Base-by-base conservation (phyloP, 805 yeast species). In the Saccharomycopsis fibuligera region DNA sequence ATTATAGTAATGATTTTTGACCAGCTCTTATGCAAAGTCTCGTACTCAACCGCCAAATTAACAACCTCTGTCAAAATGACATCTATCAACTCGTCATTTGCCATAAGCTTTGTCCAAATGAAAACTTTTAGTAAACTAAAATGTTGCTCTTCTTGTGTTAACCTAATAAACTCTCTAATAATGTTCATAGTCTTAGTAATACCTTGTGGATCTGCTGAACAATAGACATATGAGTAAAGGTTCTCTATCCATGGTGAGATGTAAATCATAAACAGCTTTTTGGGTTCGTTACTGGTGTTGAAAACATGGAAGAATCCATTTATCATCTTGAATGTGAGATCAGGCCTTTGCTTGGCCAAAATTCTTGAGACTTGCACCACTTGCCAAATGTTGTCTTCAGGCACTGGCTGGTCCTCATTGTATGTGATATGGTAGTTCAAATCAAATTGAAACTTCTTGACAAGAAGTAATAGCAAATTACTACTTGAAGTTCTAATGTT, bases 201-300 rank as follows among this genome's bases (percentile, higher is more conserved):
- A 0, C 82, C 81, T n/a, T 22, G n/a, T 8, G 31, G 10, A 21
- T 12, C 16, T 1, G 21, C 21, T 3, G 42, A 64, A 41, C 72
- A 55, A 53, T 68, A 73, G n/a, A 78, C 68, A 46, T 68, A 58
- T n/a, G 62, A 64, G 55, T 74, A 71, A 35, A 78, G 68, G 53
- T 78, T 74, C 36, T 67, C 68, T 19, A 77, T 65, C 81, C 83
- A 78, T 1, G 83, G 82, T 1, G 78, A 64, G 4, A 71, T 60
- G 56, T 74, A 76, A 51, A 67, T 58, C 14, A 74, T 62, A 1
- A 41, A n/a, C 3, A 25, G 23, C 8, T 41, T 38, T 23, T 22
- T 41, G 17, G 16, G 12, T 14, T 25, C 38, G 3, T 27, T 29
- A n/a, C 33, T 25, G 16, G 39, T 23, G 27, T 35, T 19, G 35